These are phyloP conservation scores for Xylaria digitata DNA, from an alignment of 2,329 filamentous ascomycete genomes.

Conservation along the genomic window DNA sequence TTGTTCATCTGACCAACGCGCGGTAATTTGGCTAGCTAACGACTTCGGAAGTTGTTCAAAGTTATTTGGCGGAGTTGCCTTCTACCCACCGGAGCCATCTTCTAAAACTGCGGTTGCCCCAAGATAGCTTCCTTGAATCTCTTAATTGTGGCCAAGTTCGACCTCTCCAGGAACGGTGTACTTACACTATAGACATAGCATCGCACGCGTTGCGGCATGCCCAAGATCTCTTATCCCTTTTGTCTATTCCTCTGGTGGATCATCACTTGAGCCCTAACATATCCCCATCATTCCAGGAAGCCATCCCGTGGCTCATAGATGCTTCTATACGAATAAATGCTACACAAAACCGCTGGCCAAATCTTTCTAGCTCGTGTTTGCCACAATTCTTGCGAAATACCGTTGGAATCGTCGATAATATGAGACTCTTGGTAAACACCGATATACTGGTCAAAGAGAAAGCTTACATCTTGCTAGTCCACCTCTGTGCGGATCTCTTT, in stretches of 20 bases:
- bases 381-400: conserved; percentile 53
- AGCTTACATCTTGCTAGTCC: conserved; percentile 53
- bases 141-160: conserved; percentile 38
- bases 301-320: conserved; percentile 63
- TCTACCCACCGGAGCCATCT: conserved; percentile 47
- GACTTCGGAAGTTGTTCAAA: conserved; percentile 40
- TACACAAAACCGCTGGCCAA: conserved; percentile 54
- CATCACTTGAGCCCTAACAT: conserved; percentile 50
- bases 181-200: conserved; percentile 55
- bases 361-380: conserved; percentile 48
- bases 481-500: conserved; percentile 57
- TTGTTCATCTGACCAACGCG: conserved; percentile 41
- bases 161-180: conserved; percentile 50
- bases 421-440: conserved; percentile 25
- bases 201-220: conserved; percentile 62
- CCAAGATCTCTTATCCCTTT: conserved; percentile 56
- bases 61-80: conserved; percentile 45
- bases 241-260: conserved; percentile 56
- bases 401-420: conserved; percentile 13
- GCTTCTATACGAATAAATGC: conserved; percentile 57
- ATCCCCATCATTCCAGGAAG: conserved; percentile 53
- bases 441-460: conserved; percentile 50
- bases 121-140: conserved; percentile 51
- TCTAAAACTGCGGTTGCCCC: conserved; percentile 54
- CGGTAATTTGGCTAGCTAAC: conserved; percentile 35